Evolutionary conservation across 345 rosid species (phyloP).

Genomic region (Corchorus olitorius): DNA sequence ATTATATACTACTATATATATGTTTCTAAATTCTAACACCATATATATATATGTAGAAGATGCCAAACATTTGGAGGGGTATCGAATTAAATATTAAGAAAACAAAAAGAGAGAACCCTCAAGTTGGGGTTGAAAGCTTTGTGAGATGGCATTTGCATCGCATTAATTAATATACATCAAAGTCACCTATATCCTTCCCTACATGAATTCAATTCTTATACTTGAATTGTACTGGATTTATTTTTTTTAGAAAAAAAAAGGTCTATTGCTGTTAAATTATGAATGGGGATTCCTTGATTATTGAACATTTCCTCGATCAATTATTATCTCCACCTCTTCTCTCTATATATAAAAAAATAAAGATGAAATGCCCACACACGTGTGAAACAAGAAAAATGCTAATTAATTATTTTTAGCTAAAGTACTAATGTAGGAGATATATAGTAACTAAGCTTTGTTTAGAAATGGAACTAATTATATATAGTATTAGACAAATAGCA

Average conservation of each 20-base stretch:
- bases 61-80: neutral
- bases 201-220: neutral
- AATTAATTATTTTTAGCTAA: neutral
- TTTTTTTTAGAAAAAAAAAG: neutral
- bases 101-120: neutral
- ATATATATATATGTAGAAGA: neutral
- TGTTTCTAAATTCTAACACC: neutral
- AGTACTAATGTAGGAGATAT: neutral
- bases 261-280: neutral
- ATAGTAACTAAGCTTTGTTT: neutral
- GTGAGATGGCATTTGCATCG: neutral
- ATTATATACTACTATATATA: no score
- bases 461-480: neutral
- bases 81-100: neutral
- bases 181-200: neutral
- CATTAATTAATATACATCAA: neutral
- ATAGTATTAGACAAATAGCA: neutral
- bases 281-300: neutral
- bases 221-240: neutral
- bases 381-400: neutral
- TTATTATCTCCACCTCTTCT: constrained; percentile 1
- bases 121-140: neutral
- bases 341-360: neutral
- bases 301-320: neutral
- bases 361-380: neutral